Conservation (phyloP, 495 filamentous ascomycete species). For the Aspergillus carlsbadensis region DNA sequence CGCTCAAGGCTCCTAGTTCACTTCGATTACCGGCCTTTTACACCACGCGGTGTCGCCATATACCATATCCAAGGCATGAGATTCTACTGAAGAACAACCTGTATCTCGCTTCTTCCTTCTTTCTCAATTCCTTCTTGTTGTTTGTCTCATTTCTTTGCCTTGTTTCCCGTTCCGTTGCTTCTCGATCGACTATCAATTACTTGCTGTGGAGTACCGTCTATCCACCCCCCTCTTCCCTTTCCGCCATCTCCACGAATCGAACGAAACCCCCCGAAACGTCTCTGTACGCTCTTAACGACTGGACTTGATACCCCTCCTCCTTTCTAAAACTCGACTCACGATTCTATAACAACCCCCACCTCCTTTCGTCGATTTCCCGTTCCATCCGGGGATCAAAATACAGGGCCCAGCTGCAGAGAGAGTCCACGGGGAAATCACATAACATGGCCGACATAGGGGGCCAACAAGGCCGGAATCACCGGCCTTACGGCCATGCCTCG, state of each 20-base stretch:
- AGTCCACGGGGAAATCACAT: conserved; percentile 9
- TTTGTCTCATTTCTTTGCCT: conserved; percentile 17
- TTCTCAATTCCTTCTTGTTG: conserved; percentile 19
- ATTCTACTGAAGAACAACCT: conserved; percentile 23
- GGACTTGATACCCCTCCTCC: conserved; percentile 30
- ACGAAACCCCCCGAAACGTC: conserved; percentile 38
- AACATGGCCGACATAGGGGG: conserved; percentile 79
- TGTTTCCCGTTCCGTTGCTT: conserved; percentile 13
- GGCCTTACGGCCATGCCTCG: conserved; percentile 67
- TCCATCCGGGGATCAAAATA: conserved; percentile 2
- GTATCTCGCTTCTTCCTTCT: conserved; percentile 21
- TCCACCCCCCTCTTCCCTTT: conserved; percentile 18
- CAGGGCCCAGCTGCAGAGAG: background rate
- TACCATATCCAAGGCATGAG: conserved; percentile 29
- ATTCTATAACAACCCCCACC: conserved; percentile 1
- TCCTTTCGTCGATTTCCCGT: conserved; percentile 2
- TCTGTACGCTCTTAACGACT: conserved; percentile 42
- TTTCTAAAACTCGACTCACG: conserved; percentile 4
- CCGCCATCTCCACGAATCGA: conserved; percentile 36
- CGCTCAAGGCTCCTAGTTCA: conserved; percentile 48
- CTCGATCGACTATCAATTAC: conserved; percentile 22
- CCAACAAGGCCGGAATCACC: conserved; percentile 71
- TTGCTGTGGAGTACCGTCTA: conserved; percentile 23
- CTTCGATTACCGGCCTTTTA: conserved; percentile 25
- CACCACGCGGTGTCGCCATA: conserved; percentile 22